Base-by-base conservation (phyloP, 2,329 filamentous ascomycete genomes). In the Atkinsonella texensis region DNA sequence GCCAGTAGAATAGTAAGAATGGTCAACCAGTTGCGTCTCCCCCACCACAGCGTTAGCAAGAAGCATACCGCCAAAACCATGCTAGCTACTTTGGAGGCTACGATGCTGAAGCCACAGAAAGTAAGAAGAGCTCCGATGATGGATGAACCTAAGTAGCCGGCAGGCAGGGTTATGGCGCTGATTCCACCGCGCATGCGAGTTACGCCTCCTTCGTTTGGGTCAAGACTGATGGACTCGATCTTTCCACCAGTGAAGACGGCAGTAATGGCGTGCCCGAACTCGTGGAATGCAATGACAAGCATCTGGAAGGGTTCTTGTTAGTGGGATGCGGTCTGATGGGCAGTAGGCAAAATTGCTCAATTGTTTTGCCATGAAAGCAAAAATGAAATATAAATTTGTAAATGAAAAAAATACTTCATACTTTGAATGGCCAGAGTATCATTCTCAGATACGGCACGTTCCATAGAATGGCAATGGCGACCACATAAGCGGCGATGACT, bases 211-310 rank as follows among this genome's bases (percentile, higher is more conserved):
- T 90, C 86, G 58, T 83, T 76, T n/a, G 85, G 85, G 62, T 88
- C 83, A 20, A 89, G 76, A 20, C 77, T 83, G 60, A 90, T 89
- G 40, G 80, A 84, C 62, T 87, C 80, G 57, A 90, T 86, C 51
- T 72, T 74, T 4, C 86, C 86, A 51, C 86, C 86, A 0, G 86
- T 90, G 54, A 81, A 77, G 56, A 83, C 77, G 40, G 84, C 84
- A 1, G 81, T 81, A 59, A 88, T 78, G 47, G 86, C 86, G 67
- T 90, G 86, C 12, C 84, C 80, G 61, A 89, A 83, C 58, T 90
- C 86, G 68, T 90, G 86, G 66, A 89, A 90, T 39, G 86, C 86
- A 56, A 90, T 89, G 49, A 87, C 84, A 18, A 90, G 76, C 85
- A 89, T 89, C 82, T 85, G 53, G 1, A 31, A 4, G 28, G 11